Conservation (phyloP, 805 yeast species). For the Cyberlindnera petersonii region DNA sequence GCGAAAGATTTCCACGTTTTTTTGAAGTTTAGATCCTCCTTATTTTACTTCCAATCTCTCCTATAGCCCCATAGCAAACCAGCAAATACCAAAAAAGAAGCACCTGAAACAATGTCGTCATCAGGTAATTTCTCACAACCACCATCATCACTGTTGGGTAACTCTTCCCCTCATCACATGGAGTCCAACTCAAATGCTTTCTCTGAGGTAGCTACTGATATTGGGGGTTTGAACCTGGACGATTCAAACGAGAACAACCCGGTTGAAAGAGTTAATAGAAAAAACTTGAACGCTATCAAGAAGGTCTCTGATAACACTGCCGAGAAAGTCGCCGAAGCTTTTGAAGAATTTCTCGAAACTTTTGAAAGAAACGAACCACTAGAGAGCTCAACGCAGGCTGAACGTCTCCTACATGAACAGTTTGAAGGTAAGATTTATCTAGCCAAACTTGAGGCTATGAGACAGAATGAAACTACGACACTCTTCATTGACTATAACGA, state of each 20-base stretch:
- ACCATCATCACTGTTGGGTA: slow-evolving; percentile 13
- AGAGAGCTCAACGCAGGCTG: slow-evolving; percentile 28
- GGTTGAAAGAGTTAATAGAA: slow-evolving; percentile 41
- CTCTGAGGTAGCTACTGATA: slow-evolving; percentile 24
- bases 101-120: slow-evolving; percentile 12
- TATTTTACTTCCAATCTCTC: neutral
- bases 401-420: slow-evolving; percentile 32
- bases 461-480: slow-evolving; percentile 67
- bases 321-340: slow-evolving; percentile 87
- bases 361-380: slow-evolving; percentile 41
- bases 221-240: slow-evolving; percentile 7
- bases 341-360: slow-evolving; percentile 76
- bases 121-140: slow-evolving; percentile 13
- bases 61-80: neutral
- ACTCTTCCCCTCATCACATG: slow-evolving; percentile 2
- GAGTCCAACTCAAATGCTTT: slow-evolving; percentile 9
- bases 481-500: slow-evolving; percentile 85
- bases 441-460: slow-evolving; percentile 79
- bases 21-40: neutral
- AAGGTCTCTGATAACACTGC: slow-evolving; percentile 90
- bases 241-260: slow-evolving; percentile 13
- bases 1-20: neutral
- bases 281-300: slow-evolving; percentile 66
- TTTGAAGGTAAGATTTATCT: slow-evolving; percentile 61
- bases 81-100: too few relatives aligned